Evolutionary conservation across 441 rosid species (phyloP), one percentile per base, ranked within the genome.

Genomic region (Adansonia grandidieri): DNA sequence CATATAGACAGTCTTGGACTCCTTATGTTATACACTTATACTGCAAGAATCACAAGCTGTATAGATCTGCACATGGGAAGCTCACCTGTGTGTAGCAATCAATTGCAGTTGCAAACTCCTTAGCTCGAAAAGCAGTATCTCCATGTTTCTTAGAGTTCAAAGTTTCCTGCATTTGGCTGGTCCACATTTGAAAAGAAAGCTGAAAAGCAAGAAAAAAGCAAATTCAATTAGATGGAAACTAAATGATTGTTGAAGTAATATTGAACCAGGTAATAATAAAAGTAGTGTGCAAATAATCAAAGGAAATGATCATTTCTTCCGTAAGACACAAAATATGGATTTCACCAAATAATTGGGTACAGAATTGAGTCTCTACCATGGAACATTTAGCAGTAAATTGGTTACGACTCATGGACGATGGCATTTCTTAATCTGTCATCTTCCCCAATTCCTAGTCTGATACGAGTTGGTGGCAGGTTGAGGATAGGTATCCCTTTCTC

Each of bases 101-200:
- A 6, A 87, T 81, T 74, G 95, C 95, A 37, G 81, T 81, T 73
- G 82, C 75, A 72, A 82, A 91, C 76, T 91, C 95, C 83, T 88
- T 89, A n/a, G 91, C 87, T 71, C 91, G 90, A 76, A 91, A 91
- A 68, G 95, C 89, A 71, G 81, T 76, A 64, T 91, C 95, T 3
- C 95, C 95, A 70, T 85, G 89, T 81, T 89, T 91, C 89, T 89
- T 91, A 0, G 93, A 89, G 65, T 87, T 91, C 82, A 91, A 83
- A 42, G 94, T 87, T 48, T 91, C 94, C 75, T 91, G 94, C 92
- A 91, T 88, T 73, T 91, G 92, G 82, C 81, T 86, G 75, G 94
- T 91, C 94, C 94, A 91, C 92, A 91, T 84, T 82, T 91, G 95
- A 79, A 91, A 91, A 58, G 95, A 91, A 65, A 91, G 95, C 95